Conservation (phyloP, 192 early-diverging fungal genomes). For the Piromyces sp. region DNA sequence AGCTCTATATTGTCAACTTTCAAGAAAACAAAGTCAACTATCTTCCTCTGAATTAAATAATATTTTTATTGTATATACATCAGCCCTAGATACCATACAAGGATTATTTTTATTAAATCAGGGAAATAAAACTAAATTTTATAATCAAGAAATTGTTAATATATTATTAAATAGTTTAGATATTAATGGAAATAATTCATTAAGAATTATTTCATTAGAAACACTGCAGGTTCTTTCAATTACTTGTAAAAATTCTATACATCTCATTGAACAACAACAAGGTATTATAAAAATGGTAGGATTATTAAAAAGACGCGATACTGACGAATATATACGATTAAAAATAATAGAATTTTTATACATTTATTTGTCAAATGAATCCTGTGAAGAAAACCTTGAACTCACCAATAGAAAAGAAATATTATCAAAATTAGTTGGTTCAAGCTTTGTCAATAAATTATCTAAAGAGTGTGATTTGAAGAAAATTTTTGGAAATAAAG, state of each 20-base stretch:
- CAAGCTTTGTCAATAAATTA: neutral
- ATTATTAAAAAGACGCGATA: neutral
- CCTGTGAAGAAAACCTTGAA: neutral
- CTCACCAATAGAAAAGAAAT: neutral
- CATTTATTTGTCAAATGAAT: neutral
- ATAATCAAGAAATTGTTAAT: neutral
- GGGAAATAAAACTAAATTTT: neutral
- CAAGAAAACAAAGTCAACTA: neutral
- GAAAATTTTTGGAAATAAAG: neutral
- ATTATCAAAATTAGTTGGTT: neutral
- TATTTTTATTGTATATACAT: neutral
- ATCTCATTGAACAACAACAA: neutral
- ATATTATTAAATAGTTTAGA: neutral
- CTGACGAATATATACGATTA: neutral
- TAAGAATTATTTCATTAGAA: neutral
- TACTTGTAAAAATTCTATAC: neutral
- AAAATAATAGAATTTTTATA: neutral
- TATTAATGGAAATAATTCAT: neutral
- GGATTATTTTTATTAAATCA: neutral
- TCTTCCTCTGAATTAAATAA: neutral
- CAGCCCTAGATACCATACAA: neutral
- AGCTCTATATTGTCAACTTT: neutral
- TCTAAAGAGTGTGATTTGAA: neutral
- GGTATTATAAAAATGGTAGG: neutral
- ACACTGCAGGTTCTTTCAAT: neutral